These are phyloP conservation scores for Xenoacremonium recifei DNA, from an alignment of 2,329 filamentous ascomycete genomes.

Conservation along the genomic window DNA sequence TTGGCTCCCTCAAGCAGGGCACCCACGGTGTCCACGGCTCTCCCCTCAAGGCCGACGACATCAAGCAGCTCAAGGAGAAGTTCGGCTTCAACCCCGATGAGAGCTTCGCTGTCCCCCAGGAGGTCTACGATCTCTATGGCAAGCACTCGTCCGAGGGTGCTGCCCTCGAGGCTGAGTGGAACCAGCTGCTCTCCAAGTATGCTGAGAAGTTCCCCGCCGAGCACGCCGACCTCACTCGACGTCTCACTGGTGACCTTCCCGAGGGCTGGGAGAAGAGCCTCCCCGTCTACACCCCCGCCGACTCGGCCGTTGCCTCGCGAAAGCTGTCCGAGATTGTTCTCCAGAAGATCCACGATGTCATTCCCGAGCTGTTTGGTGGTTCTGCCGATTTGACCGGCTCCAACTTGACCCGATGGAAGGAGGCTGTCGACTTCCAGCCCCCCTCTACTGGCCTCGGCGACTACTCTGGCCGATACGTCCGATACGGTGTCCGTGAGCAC, in stretches of 20 bases:
- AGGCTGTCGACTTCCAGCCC: slow-evolving; percentile 95
- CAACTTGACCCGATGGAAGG: slow-evolving; percentile 98
- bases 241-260: slow-evolving; percentile 79
- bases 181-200: slow-evolving; percentile 89
- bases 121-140: slow-evolving; percentile 89
- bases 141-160: slow-evolving; percentile 85
- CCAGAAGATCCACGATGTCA: slow-evolving; percentile 74
- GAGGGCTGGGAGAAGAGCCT: slow-evolving; percentile 95
- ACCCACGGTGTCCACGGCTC: slow-evolving; percentile 96
- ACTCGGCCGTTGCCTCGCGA: slow-evolving; percentile 83
- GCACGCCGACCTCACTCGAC: slow-evolving; percentile 77
- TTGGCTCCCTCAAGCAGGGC: slow-evolving; percentile 88
- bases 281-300: slow-evolving; percentile 83
- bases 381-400: slow-evolving; percentile 98
- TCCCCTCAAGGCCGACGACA: slow-evolving; percentile 91
- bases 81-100: slow-evolving; percentile 96
- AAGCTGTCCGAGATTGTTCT: slow-evolving; percentile 96
- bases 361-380: slow-evolving; percentile 92
- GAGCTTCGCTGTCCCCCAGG: slow-evolving; percentile 88
- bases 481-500: slow-evolving; percentile 91
- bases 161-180: slow-evolving; percentile 91
- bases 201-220: slow-evolving; percentile 72
- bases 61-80: slow-evolving; percentile 88
- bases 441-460: slow-evolving; percentile 81
- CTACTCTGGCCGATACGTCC: slow-evolving; percentile 87